phyloP scores from a whole-genome alignment of 495 filamentous ascomycete species.

The Penicillium malachiteum region DNA sequence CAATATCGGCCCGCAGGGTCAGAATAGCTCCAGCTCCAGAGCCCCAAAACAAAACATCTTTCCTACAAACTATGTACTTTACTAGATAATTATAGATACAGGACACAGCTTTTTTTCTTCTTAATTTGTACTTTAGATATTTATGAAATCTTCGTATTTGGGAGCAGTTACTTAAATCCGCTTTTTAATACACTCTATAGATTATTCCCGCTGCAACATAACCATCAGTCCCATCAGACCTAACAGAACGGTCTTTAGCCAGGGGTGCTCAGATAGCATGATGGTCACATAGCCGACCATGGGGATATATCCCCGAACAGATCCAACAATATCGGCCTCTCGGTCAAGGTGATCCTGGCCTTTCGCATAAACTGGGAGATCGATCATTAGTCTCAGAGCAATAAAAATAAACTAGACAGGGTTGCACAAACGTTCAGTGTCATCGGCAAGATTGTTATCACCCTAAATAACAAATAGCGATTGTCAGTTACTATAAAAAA shows the following conservation, averaged over 20 bases:
- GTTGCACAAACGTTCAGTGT: slow-evolving; percentile 67
- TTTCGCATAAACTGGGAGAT: slow-evolving; percentile 56
- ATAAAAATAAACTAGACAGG: neutral
- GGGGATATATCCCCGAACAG: slow-evolving; percentile 89
- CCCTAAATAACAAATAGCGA: slow-evolving; percentile 41
- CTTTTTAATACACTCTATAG: slow-evolving; percentile 7
- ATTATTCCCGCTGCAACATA: slow-evolving; percentile 82
- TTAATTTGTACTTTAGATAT: neutral
- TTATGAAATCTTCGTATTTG: neutral
- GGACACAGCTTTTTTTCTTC: neutral
- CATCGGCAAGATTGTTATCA: slow-evolving; percentile 93
- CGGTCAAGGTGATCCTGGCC: slow-evolving; percentile 84
- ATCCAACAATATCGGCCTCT: slow-evolving; percentile 64
- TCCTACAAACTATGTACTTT: too few relatives aligned
- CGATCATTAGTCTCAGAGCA: neutral
- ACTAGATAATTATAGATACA: neutral
- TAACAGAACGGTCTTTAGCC: slow-evolving; percentile 92
- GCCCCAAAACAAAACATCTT: too few relatives aligned
- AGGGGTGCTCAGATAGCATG: slow-evolving; percentile 91
- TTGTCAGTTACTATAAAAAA: neutral
- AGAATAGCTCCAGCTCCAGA: neutral
- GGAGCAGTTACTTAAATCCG: neutral
- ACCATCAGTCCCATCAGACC: slow-evolving; percentile 95
- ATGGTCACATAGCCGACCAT: slow-evolving; percentile 98
- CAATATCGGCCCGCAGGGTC: slow-evolving; percentile 12